Conservation (phyloP, 2,329 filamentous ascomycete genomes). For the Beauveria australis region DNA sequence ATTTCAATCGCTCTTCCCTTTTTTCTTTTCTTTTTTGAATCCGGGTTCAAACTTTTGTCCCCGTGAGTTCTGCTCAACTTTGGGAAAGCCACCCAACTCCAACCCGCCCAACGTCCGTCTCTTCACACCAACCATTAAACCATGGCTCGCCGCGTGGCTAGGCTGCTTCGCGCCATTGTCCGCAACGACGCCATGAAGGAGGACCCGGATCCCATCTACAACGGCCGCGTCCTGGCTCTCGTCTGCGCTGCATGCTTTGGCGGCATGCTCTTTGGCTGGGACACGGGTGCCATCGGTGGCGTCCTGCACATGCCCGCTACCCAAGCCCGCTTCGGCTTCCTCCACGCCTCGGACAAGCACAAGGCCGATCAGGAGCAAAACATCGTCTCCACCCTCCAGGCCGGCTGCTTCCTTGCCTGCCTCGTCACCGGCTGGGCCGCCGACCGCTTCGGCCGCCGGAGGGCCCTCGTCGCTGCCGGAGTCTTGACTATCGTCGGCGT, state of each 20-base stretch:
- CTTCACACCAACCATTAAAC: not conserved
- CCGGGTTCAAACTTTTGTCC: not conserved
- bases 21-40: not conserved
- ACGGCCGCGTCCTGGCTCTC: conserved; percentile 58
- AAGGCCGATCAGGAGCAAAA: conserved; percentile 53
- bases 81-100: not conserved
- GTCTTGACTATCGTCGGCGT: conserved; percentile 52
- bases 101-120: not conserved
- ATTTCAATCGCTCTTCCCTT: not conserved
- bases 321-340: conserved; percentile 34
- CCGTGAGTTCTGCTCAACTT: no score
- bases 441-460: conserved; percentile 47
- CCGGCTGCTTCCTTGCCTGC: conserved; percentile 58
- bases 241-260: conserved; percentile 61
- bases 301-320: conserved; percentile 54
- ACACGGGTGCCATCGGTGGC: conserved; percentile 60
- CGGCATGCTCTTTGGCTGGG: conserved; percentile 45
- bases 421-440: conserved; percentile 46
- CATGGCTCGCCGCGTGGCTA: conserved; percentile 31
- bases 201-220: conserved; percentile 61
- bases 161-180: conserved; percentile 47
- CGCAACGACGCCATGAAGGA: conserved; percentile 64
- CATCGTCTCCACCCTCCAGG: conserved; percentile 63
- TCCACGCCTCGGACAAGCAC: conserved; percentile 17
- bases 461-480: conserved; percentile 47